phyloP scores from a whole-genome alignment of 768 basidiomycete species.

The Chiua virens region DNA sequence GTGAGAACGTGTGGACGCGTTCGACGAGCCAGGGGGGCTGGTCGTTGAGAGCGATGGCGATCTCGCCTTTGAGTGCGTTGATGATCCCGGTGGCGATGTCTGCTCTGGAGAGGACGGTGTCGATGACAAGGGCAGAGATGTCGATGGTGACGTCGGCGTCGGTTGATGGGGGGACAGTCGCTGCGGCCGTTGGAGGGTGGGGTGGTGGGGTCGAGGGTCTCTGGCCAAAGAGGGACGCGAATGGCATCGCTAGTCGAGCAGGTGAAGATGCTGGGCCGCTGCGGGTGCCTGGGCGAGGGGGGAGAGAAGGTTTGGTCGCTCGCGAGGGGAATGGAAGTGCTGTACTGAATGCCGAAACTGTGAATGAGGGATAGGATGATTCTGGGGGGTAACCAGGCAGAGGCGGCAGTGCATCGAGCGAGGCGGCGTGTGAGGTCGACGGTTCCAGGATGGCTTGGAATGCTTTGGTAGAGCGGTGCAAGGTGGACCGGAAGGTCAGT shows the following conservation, averaged over 20 bases:
- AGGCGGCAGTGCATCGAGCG: constrained; percentile 51
- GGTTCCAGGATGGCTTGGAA: constrained; percentile 39
- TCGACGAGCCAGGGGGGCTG: constrained; percentile 60
- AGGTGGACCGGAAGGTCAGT: constrained; percentile 44
- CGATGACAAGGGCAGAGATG: constrained; percentile 61
- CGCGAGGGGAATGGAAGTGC: constrained; percentile 35
- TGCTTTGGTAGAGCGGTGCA: constrained; percentile 40
- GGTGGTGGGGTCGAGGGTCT: constrained; percentile 32
- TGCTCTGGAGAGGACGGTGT: constrained; percentile 48
- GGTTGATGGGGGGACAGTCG: constrained; percentile 27
- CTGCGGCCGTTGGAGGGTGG: constrained; percentile 22
- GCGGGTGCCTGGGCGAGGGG: constrained; percentile 33
- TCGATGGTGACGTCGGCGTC: constrained; percentile 44
- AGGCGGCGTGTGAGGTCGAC: constrained; percentile 35
- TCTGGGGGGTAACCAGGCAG: constrained; percentile 43
- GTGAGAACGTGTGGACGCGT: constrained; percentile 54
- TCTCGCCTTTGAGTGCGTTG: constrained; percentile 52
- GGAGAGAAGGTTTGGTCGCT: constrained; percentile 51
- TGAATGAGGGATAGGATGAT: constrained; percentile 48
- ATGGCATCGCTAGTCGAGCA: constrained; percentile 67
- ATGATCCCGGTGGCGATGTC: constrained; percentile 57
- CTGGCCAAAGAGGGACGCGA: constrained; percentile 75
- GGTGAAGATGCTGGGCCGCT: constrained; percentile 20
- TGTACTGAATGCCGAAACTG: constrained; percentile 40
- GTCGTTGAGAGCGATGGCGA: constrained; percentile 47